These are phyloP conservation scores for Penicillium sp. DNA, from an alignment of 2,329 filamentous ascomycete genomes.

Conservation along the genomic window DNA sequence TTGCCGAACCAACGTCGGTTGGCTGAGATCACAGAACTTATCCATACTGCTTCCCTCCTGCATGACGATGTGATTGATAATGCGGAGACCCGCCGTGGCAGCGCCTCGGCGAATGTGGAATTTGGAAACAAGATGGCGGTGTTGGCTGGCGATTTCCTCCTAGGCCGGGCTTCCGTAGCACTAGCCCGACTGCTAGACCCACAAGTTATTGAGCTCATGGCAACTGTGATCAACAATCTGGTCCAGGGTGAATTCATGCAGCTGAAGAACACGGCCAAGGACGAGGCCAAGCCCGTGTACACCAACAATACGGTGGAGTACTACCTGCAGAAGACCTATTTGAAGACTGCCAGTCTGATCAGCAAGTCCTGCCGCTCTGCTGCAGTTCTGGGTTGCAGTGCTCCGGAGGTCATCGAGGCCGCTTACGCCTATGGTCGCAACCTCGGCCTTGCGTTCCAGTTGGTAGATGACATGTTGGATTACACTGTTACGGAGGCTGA, in stretches of 20 bases:
- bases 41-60: constrained; percentile 92
- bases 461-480: constrained; percentile 97
- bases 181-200: constrained; percentile 86
- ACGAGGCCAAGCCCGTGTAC: constrained; percentile 81
- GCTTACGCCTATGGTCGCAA: constrained; percentile 94
- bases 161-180: constrained; percentile 90
- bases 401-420: constrained; percentile 79
- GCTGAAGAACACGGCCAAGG: constrained; percentile 89
- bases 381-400: constrained; percentile 77
- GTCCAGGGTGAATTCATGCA: constrained; percentile 99
- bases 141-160: constrained; percentile 91
- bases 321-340: constrained; percentile 97
- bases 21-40: constrained; percentile 95
- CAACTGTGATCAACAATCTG: constrained; percentile 95
- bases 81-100: constrained; percentile 78
- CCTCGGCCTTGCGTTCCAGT: constrained; percentile 89
- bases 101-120: constrained; percentile 85
- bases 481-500: constrained; percentile 85
- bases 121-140: constrained; percentile 99
- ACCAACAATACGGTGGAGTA: constrained; percentile 88
- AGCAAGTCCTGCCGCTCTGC: constrained; percentile 93
- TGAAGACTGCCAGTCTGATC: constrained; percentile 94
- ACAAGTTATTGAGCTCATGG: constrained; percentile 90
- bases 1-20: constrained; percentile 90
- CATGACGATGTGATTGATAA: constrained; percentile 99